phyloP scores from a whole-genome alignment of 768 basidiomycete genomes.

The Russula virescens region DNA sequence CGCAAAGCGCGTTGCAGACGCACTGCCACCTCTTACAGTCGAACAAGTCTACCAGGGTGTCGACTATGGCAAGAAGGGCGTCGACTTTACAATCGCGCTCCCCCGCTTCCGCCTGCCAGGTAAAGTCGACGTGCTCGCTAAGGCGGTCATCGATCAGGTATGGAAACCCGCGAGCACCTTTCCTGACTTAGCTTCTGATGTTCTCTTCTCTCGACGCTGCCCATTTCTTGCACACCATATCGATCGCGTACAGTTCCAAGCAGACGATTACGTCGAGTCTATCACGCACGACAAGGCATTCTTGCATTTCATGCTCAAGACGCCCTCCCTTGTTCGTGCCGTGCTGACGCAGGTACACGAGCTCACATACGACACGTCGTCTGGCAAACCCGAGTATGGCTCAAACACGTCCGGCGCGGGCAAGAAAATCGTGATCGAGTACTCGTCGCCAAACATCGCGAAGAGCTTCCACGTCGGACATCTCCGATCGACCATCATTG shows the following conservation, averaged over 20 bases:
- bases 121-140: constrained; percentile 73
- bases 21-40: constrained; percentile 56
- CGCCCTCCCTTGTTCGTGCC: constrained; percentile 53
- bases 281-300: constrained; percentile 70
- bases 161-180: no score
- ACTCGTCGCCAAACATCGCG: constrained; percentile 95
- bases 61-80: constrained; percentile 89
- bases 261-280: constrained; percentile 72
- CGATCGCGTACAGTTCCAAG: constrained; percentile 57
- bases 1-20: constrained; percentile 62
- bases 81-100: constrained; percentile 85
- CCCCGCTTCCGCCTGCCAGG: constrained; percentile 86
- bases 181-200: not conserved
- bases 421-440: constrained; percentile 84
- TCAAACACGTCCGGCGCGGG: constrained; percentile 69
- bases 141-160: constrained; percentile 68
- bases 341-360: constrained; percentile 69
- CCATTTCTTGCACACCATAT: not conserved
- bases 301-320: constrained; percentile 74
- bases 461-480: constrained; percentile 99
- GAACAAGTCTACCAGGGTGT: constrained; percentile 82
- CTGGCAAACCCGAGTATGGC: constrained; percentile 71
- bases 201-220: no score
- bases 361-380: constrained; percentile 58
- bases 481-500: constrained; percentile 95